Evolutionary conservation across 2,329 filamentous ascomycete genomes (phyloP).

Genomic region (Hymenoscyphus repandus): DNA sequence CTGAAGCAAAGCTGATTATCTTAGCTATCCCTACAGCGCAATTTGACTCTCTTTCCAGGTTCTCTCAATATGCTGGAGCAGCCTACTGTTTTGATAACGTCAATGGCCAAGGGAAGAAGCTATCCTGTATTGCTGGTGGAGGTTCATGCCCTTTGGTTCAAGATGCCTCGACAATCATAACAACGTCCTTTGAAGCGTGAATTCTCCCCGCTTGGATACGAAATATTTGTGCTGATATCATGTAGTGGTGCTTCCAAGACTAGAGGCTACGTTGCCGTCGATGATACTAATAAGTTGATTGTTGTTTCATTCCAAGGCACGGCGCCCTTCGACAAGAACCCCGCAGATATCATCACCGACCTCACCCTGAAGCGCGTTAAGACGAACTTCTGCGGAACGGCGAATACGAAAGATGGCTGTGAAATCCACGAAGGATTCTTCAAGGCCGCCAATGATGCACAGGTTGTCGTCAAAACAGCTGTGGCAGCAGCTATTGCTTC

Average conservation of each 20-base stretch:
- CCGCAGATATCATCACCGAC: conserved; percentile 7
- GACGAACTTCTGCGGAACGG: conserved; percentile 12
- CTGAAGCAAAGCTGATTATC: background rate
- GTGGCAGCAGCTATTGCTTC: conserved; percentile 12
- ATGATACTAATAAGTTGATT: conserved; percentile 19
- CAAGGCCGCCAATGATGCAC: conserved; percentile 15
- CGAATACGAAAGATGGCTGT: conserved; percentile 15
- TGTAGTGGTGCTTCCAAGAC: conserved; percentile 11
- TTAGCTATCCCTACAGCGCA: background rate
- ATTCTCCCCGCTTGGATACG: background rate
- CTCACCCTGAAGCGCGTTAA: conserved; percentile 6
- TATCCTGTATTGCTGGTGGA: conserved; percentile 16
- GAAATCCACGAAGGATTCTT: conserved; percentile 28
- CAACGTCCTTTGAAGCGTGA: conserved; percentile 10
- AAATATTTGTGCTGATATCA: background rate
- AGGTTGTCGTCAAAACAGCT: conserved; percentile 13
- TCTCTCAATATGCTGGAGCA: conserved; percentile 25
- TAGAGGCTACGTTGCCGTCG: conserved; percentile 21
- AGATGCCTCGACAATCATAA: conserved; percentile 11
- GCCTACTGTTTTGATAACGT: conserved; percentile 24
- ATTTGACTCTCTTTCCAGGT: conserved; percentile 15
- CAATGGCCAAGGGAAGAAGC: conserved; percentile 9
- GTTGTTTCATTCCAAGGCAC: conserved; percentile 23
- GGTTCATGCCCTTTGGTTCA: conserved; percentile 20
- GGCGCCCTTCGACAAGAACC: background rate